A percentile compares a stretch with the other conserved stretches of the same genome.
Conservation (phyloP, 805 yeast genomes). For the Clavispora santaluciae region DNA sequence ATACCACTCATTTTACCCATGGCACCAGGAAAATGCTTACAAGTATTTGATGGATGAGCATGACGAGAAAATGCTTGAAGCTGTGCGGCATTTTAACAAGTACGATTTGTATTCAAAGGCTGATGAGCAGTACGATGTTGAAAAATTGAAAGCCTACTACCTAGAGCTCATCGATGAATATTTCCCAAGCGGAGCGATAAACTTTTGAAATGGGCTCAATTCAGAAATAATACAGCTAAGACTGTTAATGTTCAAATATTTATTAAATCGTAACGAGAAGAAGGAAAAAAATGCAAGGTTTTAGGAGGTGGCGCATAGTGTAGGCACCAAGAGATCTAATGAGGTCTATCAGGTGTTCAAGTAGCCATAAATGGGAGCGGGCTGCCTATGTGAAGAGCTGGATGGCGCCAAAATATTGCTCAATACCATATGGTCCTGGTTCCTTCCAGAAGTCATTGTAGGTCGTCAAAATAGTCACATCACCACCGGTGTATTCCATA, state of each 20-base stretch:
- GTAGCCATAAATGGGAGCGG: not conserved
- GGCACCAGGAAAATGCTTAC: slow-evolving; percentile 71
- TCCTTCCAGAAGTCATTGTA: slow-evolving; percentile 81
- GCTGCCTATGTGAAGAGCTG: slow-evolving; percentile 23
- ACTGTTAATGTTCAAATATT: not conserved
- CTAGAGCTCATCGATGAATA: slow-evolving; percentile 60
- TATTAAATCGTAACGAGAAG: not conserved
- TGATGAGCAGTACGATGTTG: slow-evolving; percentile 44
- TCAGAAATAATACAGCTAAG: not conserved
- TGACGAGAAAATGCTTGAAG: slow-evolving; percentile 55
- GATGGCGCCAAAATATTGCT: slow-evolving; percentile 77
- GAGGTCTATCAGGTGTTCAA: not conserved
- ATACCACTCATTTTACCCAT: slow-evolving; percentile 71
- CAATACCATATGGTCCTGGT: slow-evolving; percentile 81
- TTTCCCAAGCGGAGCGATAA: slow-evolving; percentile 53
- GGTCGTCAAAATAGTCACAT: slow-evolving; percentile 71
- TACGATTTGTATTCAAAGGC: slow-evolving; percentile 66
- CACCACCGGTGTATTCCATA: slow-evolving; percentile 51
- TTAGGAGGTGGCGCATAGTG: not conserved
- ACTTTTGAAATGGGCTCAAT: slow-evolving; percentile 35
- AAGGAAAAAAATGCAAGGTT: not conserved
- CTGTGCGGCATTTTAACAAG: slow-evolving; percentile 62
- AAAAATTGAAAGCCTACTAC: slow-evolving; percentile 53
- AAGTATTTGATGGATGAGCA: slow-evolving; percentile 58
- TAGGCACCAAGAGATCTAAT: not conserved